phyloP scores from a whole-genome alignment of 805 yeast species.

The Clavispora phyllophila region DNA sequence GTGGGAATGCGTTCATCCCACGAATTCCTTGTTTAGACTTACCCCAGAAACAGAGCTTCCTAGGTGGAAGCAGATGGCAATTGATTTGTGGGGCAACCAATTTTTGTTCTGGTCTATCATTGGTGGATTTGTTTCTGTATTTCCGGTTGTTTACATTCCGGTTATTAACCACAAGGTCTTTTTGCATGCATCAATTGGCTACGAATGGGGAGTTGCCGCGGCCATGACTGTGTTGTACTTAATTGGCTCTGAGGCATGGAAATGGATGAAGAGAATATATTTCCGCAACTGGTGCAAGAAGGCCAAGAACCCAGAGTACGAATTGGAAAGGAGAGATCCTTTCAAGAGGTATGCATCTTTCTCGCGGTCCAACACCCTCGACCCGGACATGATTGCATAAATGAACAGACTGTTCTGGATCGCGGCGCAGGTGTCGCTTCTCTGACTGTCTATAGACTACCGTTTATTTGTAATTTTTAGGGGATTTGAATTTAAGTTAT shows the following conservation, averaged over 20 bases:
- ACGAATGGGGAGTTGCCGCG: constrained; percentile 36
- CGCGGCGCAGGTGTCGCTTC: not conserved
- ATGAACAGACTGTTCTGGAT: not conserved
- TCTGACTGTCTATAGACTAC: not conserved
- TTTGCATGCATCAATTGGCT: constrained; percentile 33
- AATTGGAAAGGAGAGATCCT: constrained; percentile 57
- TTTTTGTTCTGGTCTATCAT: constrained; percentile 35
- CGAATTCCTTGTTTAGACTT: constrained; percentile 31
- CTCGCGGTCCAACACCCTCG: constrained; percentile 47
- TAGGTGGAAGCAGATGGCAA: constrained; percentile 34
- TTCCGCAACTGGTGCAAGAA: constrained; percentile 20
- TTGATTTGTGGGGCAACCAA: constrained; percentile 32
- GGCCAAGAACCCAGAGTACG: constrained; percentile 57
- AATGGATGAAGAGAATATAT: constrained; percentile 36
- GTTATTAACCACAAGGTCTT: constrained; percentile 37
- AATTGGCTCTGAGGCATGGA: constrained; percentile 33
- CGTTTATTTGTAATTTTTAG: not conserved
- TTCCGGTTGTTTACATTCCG: constrained; percentile 38
- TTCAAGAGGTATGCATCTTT: constrained; percentile 58
- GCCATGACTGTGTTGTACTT: constrained; percentile 28
- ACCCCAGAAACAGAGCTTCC: constrained; percentile 31
- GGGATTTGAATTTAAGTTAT: no score
- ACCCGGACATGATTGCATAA: constrained; percentile 15
- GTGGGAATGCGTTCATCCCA: constrained; percentile 38
- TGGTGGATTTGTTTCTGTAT: constrained; percentile 32